Base-by-base conservation (phyloP, 2,329 filamentous ascomycete genomes). In the Trichoderma sp. region DNA sequence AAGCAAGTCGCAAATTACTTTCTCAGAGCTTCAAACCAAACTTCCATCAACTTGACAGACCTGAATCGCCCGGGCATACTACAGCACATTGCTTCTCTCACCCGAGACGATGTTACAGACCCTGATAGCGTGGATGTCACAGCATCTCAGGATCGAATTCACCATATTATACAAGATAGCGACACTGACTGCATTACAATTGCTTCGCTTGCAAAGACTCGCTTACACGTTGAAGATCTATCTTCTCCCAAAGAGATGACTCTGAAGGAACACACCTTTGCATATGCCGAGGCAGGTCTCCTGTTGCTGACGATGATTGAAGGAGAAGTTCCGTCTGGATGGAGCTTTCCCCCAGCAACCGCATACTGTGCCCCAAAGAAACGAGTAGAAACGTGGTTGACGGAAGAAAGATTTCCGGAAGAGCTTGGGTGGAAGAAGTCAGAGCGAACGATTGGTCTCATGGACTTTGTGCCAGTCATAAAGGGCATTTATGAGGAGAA, bases 341-440 rank as follows among this genome's bases (percentile, higher is more conserved):
- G 66, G 55, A 70, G 36, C 32, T 62, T 73, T 15, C 72, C 73
- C 6, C 15, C 36, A 2, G 20, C 50, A 4, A 57, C 57, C n/a
- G 50, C 53, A 6, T 72, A 61, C 8, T 68, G 34, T 5, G 65
- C 70, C 20, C 72, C 66, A 1, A 74, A 74, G 55, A 53, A 74
- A 2, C 43, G 63, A 6, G 72, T 74, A 12, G 39, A 65, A 12
- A 68, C 62, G 1, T 74, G 73, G 73, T 55, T 73, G 20, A 67
- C 47, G 9, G 72, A 74, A 39, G 73, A 74, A 47, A 63, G 73
- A 20, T 63, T 74, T 13, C 73, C 73, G 4, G 58, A 59, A 3
- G 72, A 74, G 68, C 63, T 71, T 6, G 73, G 72, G 15, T 74
- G 73, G 72, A 74, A 72, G 55, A 71, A 47, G 15, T 72, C 73